Percentiles rank a stretch among this genome's conserved stretches.
Evolutionary conservation across 1,139 yeast species (phyloP).

Genomic region (Geotrichum candidum): DNA sequence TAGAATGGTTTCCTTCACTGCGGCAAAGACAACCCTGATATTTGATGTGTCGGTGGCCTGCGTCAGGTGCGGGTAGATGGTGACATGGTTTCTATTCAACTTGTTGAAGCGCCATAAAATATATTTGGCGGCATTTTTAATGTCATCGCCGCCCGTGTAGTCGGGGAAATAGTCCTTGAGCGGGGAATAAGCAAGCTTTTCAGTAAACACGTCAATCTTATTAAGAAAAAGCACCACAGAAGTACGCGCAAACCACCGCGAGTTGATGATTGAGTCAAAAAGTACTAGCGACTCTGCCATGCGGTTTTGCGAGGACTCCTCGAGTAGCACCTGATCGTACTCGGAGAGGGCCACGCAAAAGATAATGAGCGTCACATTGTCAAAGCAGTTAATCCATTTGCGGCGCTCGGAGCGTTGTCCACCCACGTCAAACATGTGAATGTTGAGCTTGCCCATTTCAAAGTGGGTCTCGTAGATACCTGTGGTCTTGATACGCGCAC

Average conservation of each 20-base stretch:
- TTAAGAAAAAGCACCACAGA: conserved; percentile 80
- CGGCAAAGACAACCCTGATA: conserved; percentile 82
- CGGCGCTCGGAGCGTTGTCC: conserved; percentile 91
- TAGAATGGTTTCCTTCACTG: conserved; percentile 81
- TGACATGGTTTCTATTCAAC: conserved; percentile 74
- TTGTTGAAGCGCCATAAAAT: conserved; percentile 87
- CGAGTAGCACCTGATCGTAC: conserved; percentile 79
- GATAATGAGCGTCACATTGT: conserved; percentile 80
- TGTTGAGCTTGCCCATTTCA: conserved; percentile 66
- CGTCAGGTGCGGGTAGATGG: conserved; percentile 83
- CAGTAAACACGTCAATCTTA: conserved; percentile 85
- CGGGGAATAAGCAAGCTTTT: conserved; percentile 76
- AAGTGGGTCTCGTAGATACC: conserved; percentile 84
- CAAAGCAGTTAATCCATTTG: conserved; percentile 94
- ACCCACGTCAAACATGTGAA: conserved; percentile 88
- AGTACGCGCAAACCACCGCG: conserved; percentile 89
- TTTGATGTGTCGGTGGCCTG: conserved; percentile 93
- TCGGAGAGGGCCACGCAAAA: conserved; percentile 89
- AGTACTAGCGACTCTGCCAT: conserved; percentile 79
- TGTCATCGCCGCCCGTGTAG: conserved; percentile 81
- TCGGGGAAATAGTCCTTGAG: conserved; percentile 81
- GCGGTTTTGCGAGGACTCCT: conserved; percentile 66
- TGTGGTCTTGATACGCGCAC: conserved; percentile 88
- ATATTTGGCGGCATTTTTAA: conserved; percentile 90
- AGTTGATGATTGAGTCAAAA: conserved; percentile 85